Evolutionary conservation across 2,329 filamentous ascomycete genomes (phyloP), one percentile per base, ranked within the genome.

Genomic region (Fusarium tanahbumbuense): DNA sequence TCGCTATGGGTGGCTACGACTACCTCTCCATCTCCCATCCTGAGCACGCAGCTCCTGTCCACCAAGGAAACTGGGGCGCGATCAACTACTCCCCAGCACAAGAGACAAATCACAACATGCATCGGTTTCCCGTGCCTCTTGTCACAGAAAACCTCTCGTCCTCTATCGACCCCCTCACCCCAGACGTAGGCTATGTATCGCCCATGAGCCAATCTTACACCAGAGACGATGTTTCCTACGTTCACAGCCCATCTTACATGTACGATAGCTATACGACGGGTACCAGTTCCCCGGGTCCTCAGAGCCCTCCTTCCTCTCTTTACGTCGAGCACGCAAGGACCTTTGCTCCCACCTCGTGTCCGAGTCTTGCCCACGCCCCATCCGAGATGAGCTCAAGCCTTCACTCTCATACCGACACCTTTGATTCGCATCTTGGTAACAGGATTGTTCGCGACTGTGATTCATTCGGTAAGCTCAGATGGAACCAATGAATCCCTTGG

Each of bases 311-410:
- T 8, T 81, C 83, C 12, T 83, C 82, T 61, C 84, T 89, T 67
- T 84, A 89, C 76, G 83, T 88, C 68, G 86, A 87, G 61, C 85
- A 87, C 67, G 61, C 69, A 23, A 80, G 82, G 50, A 67, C 62
- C 57, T 83, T 85, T 69, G 85, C 84, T 16, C 86, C 87, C 42
- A 87, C 86, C 7, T 88, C 88, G 16, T 90, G 86, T 73, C 87
- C 88, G n/a, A 84, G 88, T 67, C 83, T 89, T 40, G 84, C 86
- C 67, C 90, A 89, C 72, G 83, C 86, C n/a, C 83, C 85, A 10
- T 89, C 88, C 7, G 88, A 90, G 73, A 84, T 84, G 57, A 84
- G 86, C 75, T 89, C 88, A 41, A 89, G 86, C 76, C 84, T 90
- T 60, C 83, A 85, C 69, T 88, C 87, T 28, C 87, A 89, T 71